Conservation (phyloP, 345 rosid species). For the Lepidium sativum region DNA sequence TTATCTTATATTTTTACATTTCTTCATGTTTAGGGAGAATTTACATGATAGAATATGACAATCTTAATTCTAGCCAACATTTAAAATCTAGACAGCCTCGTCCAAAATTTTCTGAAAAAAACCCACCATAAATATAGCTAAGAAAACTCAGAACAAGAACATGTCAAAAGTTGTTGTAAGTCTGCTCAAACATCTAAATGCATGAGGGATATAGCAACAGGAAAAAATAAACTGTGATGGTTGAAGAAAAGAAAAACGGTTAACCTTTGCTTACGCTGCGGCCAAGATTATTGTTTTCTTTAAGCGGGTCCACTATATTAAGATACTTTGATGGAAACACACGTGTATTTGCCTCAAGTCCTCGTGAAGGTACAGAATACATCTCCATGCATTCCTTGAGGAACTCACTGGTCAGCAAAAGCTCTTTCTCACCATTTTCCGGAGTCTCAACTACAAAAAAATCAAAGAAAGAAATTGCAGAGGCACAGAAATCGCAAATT, state of each 20-base stretch:
- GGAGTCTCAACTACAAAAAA: slow-evolving; percentile 42
- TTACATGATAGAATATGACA: not conserved
- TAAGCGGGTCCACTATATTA: slow-evolving; percentile 80
- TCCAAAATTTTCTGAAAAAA: not conserved
- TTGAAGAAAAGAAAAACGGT: slow-evolving; percentile 8
- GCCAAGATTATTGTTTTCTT: slow-evolving; percentile 83
- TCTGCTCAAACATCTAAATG: not conserved
- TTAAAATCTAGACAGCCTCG: not conserved
- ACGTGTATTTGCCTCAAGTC: slow-evolving; percentile 46
- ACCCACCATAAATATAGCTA: not conserved
- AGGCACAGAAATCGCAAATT: not conserved
- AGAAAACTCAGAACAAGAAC: not conserved
- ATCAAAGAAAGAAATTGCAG: not conserved
- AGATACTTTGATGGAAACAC: slow-evolving; percentile 63
- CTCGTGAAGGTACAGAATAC: slow-evolving; percentile 55
- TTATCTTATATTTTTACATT: not conserved
- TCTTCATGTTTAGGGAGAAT: not conserved
- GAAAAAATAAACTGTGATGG: not conserved
- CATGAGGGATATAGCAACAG: not conserved
- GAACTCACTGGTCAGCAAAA: slow-evolving; percentile 56
- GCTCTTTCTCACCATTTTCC: slow-evolving; percentile 50
- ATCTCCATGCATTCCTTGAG: slow-evolving; percentile 48
- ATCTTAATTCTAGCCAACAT: not conserved
- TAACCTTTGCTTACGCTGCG: slow-evolving; percentile 96
- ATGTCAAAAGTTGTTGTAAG: not conserved